Evolutionary conservation across 495 filamentous ascomycete genomes (phyloP), one percentile per base, ranked within the genome.

Genomic region (Penicillium daleae): DNA sequence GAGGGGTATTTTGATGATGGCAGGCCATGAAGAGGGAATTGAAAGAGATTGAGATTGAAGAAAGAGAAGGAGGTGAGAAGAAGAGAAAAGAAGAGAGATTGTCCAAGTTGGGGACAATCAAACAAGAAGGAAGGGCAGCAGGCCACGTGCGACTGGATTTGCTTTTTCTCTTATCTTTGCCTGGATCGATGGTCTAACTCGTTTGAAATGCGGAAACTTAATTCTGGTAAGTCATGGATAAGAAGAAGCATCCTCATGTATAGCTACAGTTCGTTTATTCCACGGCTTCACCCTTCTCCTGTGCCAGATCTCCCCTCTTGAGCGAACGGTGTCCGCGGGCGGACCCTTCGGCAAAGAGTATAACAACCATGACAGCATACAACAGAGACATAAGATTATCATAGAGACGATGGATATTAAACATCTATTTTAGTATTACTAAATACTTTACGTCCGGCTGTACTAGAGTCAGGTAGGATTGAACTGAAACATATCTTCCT

Each of bases 401-500:
- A n/a, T n/a, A n/a, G n/a, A n/a, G n/a, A n/a, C n/a, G n/a, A n/a
- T n/a, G n/a, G n/a, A n/a, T n/a, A n/a, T n/a, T n/a, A n/a, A n/a
- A n/a, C n/a, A n/a, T n/a, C n/a, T n/a, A n/a, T n/a, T n/a, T n/a
- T n/a, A n/a, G n/a, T n/a, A n/a, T n/a, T n/a, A n/a, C n/a, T n/a
- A n/a, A n/a, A n/a, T n/a, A n/a, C n/a, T n/a, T 31, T 7, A 31
- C 29, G 29, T 31, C 3, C 4, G 29, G 7, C 29, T 31, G 4
- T 4, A 31, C 29, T 10, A 70, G 54, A 75, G 76, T 12, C 49
- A 62, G 10, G 64, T 68, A 13, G 80, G 74, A 60, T 83, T 80
- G 42, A 87, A 82, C 57, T 78, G 71, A 10, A 81, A 80, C 21
- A 86, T 51, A 68, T 88, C 86, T 63, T 85, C 85, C 63, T 89